Conservation (phyloP, 2,329 filamentous ascomycete species). For the Aspergillus niger region DNA sequence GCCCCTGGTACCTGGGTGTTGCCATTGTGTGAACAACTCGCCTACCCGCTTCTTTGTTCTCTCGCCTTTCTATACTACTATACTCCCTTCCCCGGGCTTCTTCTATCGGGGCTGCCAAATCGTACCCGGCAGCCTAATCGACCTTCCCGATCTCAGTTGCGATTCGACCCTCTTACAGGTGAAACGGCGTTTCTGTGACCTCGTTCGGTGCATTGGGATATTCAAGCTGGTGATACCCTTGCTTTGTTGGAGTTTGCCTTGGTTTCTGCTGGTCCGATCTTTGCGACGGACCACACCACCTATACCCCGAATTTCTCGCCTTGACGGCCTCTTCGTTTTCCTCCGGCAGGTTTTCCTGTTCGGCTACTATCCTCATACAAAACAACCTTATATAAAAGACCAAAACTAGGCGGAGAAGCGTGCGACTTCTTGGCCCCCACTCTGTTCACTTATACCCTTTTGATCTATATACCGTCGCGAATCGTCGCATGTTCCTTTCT, state of each 20-base stretch:
- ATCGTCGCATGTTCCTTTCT: constrained; percentile 43
- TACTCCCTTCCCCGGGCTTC: no score
- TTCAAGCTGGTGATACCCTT: constrained; percentile 38
- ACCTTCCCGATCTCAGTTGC: constrained; percentile 22
- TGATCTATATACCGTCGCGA: constrained; percentile 30
- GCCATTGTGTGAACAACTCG: constrained; percentile 2
- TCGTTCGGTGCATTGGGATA: constrained; percentile 32
- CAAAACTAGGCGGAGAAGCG: constrained; percentile 14
- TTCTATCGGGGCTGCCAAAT: neutral
- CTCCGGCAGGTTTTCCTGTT: constrained; percentile 28
- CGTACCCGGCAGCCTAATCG: neutral
- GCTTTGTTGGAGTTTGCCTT: constrained; percentile 34
- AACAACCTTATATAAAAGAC: constrained; percentile 12
- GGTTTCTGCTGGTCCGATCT: constrained; percentile 29
- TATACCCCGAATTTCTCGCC: constrained; percentile 29
- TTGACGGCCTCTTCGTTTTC: constrained; percentile 35
- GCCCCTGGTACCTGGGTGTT: constrained; percentile 21
- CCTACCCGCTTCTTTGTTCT: constrained; percentile 21
- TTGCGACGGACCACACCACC: constrained; percentile 29
- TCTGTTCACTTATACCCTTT: constrained; percentile 15
- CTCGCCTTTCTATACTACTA: neutral
- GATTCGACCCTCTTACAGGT: constrained; percentile 24
- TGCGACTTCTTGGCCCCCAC: constrained; percentile 14
- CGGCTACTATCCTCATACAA: constrained; percentile 19
- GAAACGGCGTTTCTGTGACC: constrained; percentile 28